Base-by-base conservation (phyloP, 2,329 filamentous ascomycete genomes). In the Fusarium hostae region DNA sequence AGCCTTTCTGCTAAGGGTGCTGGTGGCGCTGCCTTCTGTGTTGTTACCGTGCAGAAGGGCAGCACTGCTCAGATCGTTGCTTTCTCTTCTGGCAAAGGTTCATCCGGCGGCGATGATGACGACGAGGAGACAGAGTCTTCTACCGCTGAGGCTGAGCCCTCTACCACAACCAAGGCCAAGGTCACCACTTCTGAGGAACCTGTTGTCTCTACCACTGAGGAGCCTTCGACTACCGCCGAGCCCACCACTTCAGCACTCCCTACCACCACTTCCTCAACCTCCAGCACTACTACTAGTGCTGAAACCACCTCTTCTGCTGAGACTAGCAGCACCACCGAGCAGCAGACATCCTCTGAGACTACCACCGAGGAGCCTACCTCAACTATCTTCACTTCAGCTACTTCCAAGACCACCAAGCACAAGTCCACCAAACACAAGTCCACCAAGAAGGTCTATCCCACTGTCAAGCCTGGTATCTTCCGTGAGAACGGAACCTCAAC, bases 1-100 rank as follows among this genome's bases (percentile, higher is more conserved):
- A 80, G 85, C 22, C 80, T 85, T 24, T 77, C 81, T 34, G 83
- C 87, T 41, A 81, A 82, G 20, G 92, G 92, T 55, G 92, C 92
- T 20, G 92, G 92, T 34, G 90, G 87, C 73, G 88, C 89, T 22
- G 83, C 85, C 44, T 95, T 94, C 81, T 95, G 93, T 75, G 92
- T 94, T 51, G 92, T 93, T 16, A 95, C 92, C 18, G 90, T 94
- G 20, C 85, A 90, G 45, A 87, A 88, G 74, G 92, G 92, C 30
- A 81, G 82, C 51, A 89, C 85, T 59, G 93, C 92, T 45, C 89
- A 89, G 75, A 89, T 95, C 70, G 87, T 93, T 30, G 88, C 93
- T 41, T 88, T 83, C 75, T 84, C 86, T 65, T 45, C 63, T 30
- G 84, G 84, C 43, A 83, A 82, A 8, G 79, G 70, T 40, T 73